Evolutionary conservation across 352 stramenopile species (phyloP).

Genomic region (Peronosclerospora sorghi): DNA sequence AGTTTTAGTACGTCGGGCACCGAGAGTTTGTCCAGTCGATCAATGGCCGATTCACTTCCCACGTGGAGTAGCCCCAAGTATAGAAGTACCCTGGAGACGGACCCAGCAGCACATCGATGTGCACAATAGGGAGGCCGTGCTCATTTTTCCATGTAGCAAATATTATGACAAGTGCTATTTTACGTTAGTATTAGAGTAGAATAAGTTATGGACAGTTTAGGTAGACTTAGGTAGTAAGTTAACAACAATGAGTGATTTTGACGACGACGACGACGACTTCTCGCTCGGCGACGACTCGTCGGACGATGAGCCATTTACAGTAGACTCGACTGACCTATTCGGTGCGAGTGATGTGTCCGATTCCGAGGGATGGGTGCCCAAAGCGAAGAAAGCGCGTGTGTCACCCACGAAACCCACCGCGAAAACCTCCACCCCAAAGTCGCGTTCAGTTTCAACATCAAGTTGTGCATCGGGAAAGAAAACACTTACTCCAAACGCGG

Average conservation of each 20-base stretch:
- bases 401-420: slow-evolving; percentile 7
- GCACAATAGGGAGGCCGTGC: too few relatives aligned
- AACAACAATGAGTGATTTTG: slow-evolving; percentile 14
- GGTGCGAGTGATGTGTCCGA: slow-evolving; percentile 30
- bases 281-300: slow-evolving; percentile 41
- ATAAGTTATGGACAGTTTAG: too few relatives aligned
- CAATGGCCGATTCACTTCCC: slow-evolving; percentile 1
- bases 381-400: slow-evolving; percentile 17
- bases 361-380: slow-evolving; percentile 21
- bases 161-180: too few relatives aligned
- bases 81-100: too few relatives aligned
- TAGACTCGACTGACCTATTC: slow-evolving; percentile 15
- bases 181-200: too few relatives aligned
- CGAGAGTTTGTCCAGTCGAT: slow-evolving; percentile 10
- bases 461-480: slow-evolving; percentile 4
- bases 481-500: slow-evolving; percentile 2
- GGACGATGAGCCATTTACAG: slow-evolving; percentile 28
- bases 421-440: slow-evolving; percentile 6
- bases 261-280: slow-evolving; percentile 51
- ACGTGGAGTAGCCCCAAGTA: too few relatives aligned
- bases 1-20: slow-evolving; percentile 11
- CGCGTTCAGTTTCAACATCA: not conserved
- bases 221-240: too few relatives aligned
- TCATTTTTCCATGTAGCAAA: too few relatives aligned
- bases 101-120: too few relatives aligned